Conservation (phyloP, 345 rosid genomes). For the Citrus sp. region DNA sequence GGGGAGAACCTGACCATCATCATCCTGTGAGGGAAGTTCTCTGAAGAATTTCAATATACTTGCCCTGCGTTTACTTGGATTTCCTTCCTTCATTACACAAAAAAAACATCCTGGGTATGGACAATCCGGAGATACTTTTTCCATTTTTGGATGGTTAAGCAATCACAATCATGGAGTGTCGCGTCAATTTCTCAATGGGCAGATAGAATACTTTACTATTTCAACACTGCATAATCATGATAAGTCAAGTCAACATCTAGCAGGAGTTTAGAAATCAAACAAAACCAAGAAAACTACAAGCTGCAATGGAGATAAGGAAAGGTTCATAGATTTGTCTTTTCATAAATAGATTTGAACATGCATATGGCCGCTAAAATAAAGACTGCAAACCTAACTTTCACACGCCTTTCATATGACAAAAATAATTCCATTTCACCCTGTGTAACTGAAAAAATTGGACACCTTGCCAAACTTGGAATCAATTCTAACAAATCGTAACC, state of each 20-base stretch:
- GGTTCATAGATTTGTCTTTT: background rate
- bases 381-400: background rate
- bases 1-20: slow-evolving; percentile 96
- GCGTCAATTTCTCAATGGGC: background rate
- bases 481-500: background rate
- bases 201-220: slow-evolving; percentile 3
- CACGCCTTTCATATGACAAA: background rate
- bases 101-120: slow-evolving; percentile 99
- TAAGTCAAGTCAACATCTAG: background rate
- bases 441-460: background rate
- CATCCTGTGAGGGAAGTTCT: slow-evolving; percentile 94
- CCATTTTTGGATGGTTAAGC: slow-evolving; percentile 42
- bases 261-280: background rate
- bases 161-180: slow-evolving; percentile 16
- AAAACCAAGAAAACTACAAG: background rate
- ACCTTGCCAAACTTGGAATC: background rate
- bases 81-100: slow-evolving; percentile 99
- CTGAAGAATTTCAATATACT: slow-evolving; percentile 89
- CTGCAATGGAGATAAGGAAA: background rate
- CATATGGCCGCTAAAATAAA: background rate
- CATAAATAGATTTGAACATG: background rate
- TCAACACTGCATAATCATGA: slow-evolving; percentile 13
- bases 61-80: slow-evolving; percentile 88
- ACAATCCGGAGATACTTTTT: slow-evolving; percentile 76
- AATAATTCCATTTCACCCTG: background rate